Evolutionary conservation across 1,139 yeast genomes (phyloP).

Genomic region (Debaryomyces fabryi): DNA sequence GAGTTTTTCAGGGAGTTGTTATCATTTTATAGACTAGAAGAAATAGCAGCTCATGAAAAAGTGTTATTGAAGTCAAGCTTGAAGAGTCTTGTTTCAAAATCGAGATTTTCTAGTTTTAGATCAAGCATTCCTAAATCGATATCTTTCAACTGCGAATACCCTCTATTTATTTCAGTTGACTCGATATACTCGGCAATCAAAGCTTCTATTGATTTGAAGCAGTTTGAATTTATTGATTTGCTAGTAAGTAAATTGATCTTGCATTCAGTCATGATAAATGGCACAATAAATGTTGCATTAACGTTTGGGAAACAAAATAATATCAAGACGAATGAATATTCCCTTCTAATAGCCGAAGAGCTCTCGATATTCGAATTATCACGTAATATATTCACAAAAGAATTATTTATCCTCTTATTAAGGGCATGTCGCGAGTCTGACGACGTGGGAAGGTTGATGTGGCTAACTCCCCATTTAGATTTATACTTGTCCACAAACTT

Average conservation of each 20-base stretch:
- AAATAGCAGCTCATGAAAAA: conserved; percentile 29
- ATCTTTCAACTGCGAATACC: conserved; percentile 16
- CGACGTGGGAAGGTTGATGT: conserved; percentile 42
- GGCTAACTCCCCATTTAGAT: conserved; percentile 44
- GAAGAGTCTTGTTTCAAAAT: conserved; percentile 30
- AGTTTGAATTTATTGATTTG: conserved; percentile 35
- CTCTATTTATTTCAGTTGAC: conserved; percentile 20
- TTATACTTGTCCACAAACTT: conserved; percentile 23
- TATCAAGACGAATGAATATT: conserved; percentile 5
- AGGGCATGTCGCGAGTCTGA: conserved; percentile 29
- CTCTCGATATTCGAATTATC: conserved; percentile 18
- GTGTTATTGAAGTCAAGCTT: conserved; percentile 23
- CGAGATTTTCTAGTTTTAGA: conserved; percentile 26
- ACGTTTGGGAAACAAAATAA: conserved; percentile 15
- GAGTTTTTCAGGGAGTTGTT: conserved; percentile 29
- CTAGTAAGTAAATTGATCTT: conserved; percentile 39
- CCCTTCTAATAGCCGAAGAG: conserved; percentile 19
- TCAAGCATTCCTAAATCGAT: conserved; percentile 14
- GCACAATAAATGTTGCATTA: conserved; percentile 18
- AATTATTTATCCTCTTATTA: conserved; percentile 29
- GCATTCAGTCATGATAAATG: conserved; percentile 24
- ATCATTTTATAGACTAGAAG: conserved; percentile 32
- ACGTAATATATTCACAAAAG: conserved; percentile 26
- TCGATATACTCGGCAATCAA: conserved; percentile 32
- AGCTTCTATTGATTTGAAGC: conserved; percentile 31